Evolutionary conservation across 305 asterid species (phyloP).

Genomic region (Petunia hybrid): DNA sequence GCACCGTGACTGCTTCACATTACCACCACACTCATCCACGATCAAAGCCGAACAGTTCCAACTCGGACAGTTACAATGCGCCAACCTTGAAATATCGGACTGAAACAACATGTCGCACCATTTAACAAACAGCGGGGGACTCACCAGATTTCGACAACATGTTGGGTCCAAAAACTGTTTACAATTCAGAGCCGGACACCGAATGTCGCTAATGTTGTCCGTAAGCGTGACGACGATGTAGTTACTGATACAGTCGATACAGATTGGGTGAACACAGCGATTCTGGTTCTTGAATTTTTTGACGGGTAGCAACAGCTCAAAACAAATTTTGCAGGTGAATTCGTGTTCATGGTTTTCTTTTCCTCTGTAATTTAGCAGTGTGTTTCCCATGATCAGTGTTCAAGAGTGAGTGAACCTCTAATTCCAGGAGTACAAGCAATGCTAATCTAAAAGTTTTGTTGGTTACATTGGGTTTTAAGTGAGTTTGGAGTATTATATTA

Average conservation of each 20-base stretch:
- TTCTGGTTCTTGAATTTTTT: slow-evolving; percentile 38
- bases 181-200: slow-evolving; percentile 64
- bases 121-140: slow-evolving; percentile 45
- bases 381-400: slow-evolving; percentile 31
- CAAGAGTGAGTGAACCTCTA: too few relatives aligned
- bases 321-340: slow-evolving; percentile 77
- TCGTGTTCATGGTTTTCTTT: too few relatives aligned
- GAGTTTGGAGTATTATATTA: too few relatives aligned
- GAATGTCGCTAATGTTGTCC: slow-evolving; percentile 50
- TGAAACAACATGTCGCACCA: slow-evolving; percentile 50
- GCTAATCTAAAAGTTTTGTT: too few relatives aligned
- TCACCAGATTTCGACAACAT: slow-evolving; percentile 47
- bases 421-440: too few relatives aligned
- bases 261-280: slow-evolving; percentile 66
- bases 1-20: slow-evolving; percentile 36
- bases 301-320: slow-evolving; percentile 48
- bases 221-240: slow-evolving; percentile 69
- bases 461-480: too few relatives aligned
- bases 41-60: slow-evolving; percentile 56
- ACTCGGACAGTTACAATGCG: slow-evolving; percentile 62
- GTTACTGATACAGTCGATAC: slow-evolving; percentile 65
- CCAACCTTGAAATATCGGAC: slow-evolving; percentile 43
- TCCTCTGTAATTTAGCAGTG: neutral
- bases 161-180: slow-evolving; percentile 55
- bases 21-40: slow-evolving; percentile 50